Evolutionary conservation across 2,329 filamentous ascomycete genomes (phyloP), one percentile per base, ranked within the genome.

Genomic region (Epichloe elymi): DNA sequence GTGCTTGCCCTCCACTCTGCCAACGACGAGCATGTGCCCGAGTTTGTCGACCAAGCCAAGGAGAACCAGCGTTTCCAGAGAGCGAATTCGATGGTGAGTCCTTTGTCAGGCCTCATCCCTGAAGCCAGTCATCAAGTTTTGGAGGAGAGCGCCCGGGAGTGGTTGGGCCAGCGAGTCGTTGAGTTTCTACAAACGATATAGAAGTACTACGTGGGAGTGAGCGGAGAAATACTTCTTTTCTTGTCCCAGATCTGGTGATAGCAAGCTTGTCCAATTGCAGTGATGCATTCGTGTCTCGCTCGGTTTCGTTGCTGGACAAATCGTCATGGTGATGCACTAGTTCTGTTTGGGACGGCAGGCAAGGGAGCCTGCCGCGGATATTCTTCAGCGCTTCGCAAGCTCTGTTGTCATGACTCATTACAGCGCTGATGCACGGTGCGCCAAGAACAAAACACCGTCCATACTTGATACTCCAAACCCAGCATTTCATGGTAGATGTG

Each of bases 1-100:
- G 65, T 88, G 1, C 67, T 86, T 56, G 78, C 86, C 17, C 61
- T 89, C 35, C 79, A 81, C 53, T 83, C 83, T 1, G 82, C 71
- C 5, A 66, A 73, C 42, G 86, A 91, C 63, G 80, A 86, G 63
- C 80, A 73, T 60, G 75, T 88, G 2, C 80, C 84, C 0, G 52
- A 59, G 1, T 62, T 58, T 1, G 67, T 88, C 15, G 76, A 87
- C 60, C 80, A 82, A 59, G 66, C 67, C 30, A 71, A 61, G 2
- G 64, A 86, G 53, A 67, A 87, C 50, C 65, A 71, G 51, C 74
- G 68, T 49, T 90, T 84, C 78, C 71, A 64, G 54, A 58, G 60
- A 0, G 64, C 71, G 5, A 76, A 69, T 52, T 58, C 65, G 3
- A 61, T 72, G 10, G 72, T 72, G 17, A 79, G 76, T 57, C 60